A percentile compares a stretch with the other conserved stretches of the same genome.
Conservation (phyloP, 371 early-diverging fungal genomes). For the Mucor sp. region DNA sequence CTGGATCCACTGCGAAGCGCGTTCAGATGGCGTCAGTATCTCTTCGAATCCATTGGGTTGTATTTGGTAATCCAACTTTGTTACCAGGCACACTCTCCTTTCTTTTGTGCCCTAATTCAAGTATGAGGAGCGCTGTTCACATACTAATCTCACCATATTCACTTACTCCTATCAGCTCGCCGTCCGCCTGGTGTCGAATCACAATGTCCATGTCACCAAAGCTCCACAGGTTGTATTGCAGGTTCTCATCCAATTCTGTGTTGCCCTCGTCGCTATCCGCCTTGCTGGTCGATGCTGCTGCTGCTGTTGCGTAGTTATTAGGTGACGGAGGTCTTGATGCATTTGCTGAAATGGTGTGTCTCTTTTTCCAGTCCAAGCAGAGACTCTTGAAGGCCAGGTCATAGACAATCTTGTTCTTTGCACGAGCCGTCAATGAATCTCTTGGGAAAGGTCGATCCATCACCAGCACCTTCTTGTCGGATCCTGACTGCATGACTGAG, state of each 20-base stretch:
- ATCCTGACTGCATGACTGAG: not conserved
- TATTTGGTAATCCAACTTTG: slow-evolving; percentile 27
- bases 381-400: slow-evolving; percentile 15
- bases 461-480: not conserved
- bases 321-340: not conserved
- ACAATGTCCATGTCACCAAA: slow-evolving; percentile 28
- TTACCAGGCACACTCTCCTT: slow-evolving; percentile 7
- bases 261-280: not conserved
- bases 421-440: slow-evolving; percentile 7
- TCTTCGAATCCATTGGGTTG: slow-evolving; percentile 12
- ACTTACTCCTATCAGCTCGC: slow-evolving; percentile 9
- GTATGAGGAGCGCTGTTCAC: not conserved
- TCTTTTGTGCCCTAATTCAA: not conserved
- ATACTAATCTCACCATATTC: not conserved
- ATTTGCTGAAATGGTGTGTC: not conserved
- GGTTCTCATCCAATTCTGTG: slow-evolving; percentile 15
- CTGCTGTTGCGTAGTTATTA: not conserved
- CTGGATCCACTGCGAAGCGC: slow-evolving; percentile 24
- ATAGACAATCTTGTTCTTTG: slow-evolving; percentile 11
- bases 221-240: slow-evolving; percentile 25
- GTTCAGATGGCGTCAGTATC: slow-evolving; percentile 15
- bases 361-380: slow-evolving; percentile 19
- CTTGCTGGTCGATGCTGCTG: not conserved
- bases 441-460: slow-evolving; percentile 22
- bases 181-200: slow-evolving; percentile 23